Evolutionary conservation across 306 rosid species (phyloP).

Genomic region (Ormosia emarginata): DNA sequence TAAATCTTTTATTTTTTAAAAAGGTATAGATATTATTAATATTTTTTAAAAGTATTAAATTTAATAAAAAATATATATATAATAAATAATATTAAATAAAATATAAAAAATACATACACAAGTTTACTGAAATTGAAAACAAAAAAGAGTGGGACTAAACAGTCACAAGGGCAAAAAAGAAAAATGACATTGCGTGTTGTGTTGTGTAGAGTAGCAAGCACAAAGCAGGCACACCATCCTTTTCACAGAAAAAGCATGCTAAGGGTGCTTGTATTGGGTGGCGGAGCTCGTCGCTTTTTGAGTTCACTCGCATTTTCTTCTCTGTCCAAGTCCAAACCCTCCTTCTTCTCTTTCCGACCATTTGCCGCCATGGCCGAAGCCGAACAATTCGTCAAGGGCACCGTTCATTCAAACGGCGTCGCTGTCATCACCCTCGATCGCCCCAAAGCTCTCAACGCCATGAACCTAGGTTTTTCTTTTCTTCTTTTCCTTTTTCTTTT

Average conservation of each 20-base stretch:
- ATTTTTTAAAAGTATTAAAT: no score
- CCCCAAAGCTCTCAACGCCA: conserved; percentile 97
- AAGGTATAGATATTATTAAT: no score
- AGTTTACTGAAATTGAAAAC: no score
- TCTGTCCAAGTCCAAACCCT: conserved; percentile 20
- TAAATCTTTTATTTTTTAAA: no score
- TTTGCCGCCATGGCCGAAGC: conserved; percentile 85
- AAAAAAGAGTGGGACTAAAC: neutral
- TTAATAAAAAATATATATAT: no score
- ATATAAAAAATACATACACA: no score
- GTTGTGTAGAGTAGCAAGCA: neutral
- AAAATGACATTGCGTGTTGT: neutral
- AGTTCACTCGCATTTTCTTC: conserved; percentile 20
- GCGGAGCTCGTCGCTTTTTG: conserved; percentile 33
- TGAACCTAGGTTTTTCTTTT: conserved; percentile 65
- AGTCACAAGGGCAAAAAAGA: neutral
- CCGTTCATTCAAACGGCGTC: conserved; percentile 76
- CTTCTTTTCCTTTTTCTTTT: neutral
- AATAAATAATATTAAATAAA: neutral
- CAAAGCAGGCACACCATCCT: neutral
- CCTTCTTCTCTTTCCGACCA: conserved; percentile 33
- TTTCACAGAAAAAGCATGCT: conserved; percentile 36
- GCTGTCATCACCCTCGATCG: conserved; percentile 96
- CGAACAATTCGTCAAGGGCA: conserved; percentile 76
- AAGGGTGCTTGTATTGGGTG: conserved; percentile 20